Base-by-base conservation (phyloP, 140 eudicot species). In the Ambrosia hybrid region DNA sequence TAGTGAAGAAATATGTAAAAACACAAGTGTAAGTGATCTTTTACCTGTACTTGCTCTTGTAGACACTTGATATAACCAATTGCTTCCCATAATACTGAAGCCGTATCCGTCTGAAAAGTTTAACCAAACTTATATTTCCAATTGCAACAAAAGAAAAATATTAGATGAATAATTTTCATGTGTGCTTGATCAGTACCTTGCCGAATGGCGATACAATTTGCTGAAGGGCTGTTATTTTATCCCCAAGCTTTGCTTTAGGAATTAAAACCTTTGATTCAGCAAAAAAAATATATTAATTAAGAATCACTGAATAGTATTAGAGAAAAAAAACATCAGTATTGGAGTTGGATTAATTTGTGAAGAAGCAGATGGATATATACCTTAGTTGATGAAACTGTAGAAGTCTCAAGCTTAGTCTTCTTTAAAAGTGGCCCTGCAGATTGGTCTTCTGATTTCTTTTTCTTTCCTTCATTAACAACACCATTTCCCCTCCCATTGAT, bases 141-240 rank as follows among this genome's bases (percentile, higher is more conserved):
- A 52, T 55, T n/a, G 4, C 17, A 48, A 1, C 10, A 58, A 59
- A 4, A 1, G 39, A 21, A 37, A 33, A 37, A 16, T 6, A 36
- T 26, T 55, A 53, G 16, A 1, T 39, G 9, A 48, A 14, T 58
- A 57, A 64, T 13, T 38, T 58, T 71, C 36, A 51, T 6, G 49
- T 34, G 48, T 61, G 58, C 8, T 68, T 17, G 16, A 30, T 30
- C 34, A 43, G 14, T 68, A 83, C 92, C 89, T 86, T 86, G 78
- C 92, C 92, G 9, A 81, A 86, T 4, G 92, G 92, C 49, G 92
- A 86, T 30, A 86, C 92, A 49, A 86, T 86, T 76, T 86, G 92
- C 73, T 86, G 92, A 34, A 86, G 86, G 74, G 85, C 81, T 53
- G 89, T 79, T 68, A 86, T 86, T 76, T 86, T 86, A 52, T 83